Evolutionary conservation across 352 stramenopile species (phyloP).

Genomic region (Phytopythium helicoides): DNA sequence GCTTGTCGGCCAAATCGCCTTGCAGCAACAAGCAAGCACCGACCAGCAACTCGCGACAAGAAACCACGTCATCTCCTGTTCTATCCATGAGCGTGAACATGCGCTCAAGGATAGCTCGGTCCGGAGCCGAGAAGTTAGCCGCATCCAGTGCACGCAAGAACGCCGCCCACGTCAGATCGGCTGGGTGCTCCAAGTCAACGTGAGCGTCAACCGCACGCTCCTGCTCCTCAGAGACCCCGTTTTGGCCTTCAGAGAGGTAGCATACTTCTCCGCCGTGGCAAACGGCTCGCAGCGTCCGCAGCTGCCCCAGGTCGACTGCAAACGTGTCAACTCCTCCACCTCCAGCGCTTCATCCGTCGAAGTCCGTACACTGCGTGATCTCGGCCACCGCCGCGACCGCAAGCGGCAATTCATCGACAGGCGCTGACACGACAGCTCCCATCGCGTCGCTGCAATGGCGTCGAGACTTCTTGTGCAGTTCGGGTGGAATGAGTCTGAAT

Average conservation of each 20-base stretch:
- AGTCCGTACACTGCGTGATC: constrained; percentile 51
- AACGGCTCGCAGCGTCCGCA: constrained; percentile 27
- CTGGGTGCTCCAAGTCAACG: constrained; percentile 4
- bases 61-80: constrained; percentile 50
- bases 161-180: constrained; percentile 29
- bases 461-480: too few species aligned
- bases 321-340: too few species aligned
- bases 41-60: constrained; percentile 43
- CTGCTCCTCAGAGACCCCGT: constrained; percentile 8
- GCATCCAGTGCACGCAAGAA: constrained; percentile 43
- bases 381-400: constrained; percentile 48
- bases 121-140: constrained; percentile 37
- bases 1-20: constrained; percentile 34
- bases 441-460: not conserved
- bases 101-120: constrained; percentile 48
- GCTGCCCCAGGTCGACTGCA: constrained; percentile 39
- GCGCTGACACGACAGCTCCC: not conserved
- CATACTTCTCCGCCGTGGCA: constrained; percentile 3
- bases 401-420: constrained; percentile 40
- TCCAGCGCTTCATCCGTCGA: too few species aligned
- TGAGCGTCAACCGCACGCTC: not conserved
- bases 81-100: constrained; percentile 63
- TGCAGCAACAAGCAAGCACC: constrained; percentile 36
- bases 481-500: too few species aligned
- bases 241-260: not conserved